These are phyloP conservation scores for Neophaeococcomyces aloes DNA, from an alignment of 2,329 filamentous ascomycete species.

Conservation along the genomic window DNA sequence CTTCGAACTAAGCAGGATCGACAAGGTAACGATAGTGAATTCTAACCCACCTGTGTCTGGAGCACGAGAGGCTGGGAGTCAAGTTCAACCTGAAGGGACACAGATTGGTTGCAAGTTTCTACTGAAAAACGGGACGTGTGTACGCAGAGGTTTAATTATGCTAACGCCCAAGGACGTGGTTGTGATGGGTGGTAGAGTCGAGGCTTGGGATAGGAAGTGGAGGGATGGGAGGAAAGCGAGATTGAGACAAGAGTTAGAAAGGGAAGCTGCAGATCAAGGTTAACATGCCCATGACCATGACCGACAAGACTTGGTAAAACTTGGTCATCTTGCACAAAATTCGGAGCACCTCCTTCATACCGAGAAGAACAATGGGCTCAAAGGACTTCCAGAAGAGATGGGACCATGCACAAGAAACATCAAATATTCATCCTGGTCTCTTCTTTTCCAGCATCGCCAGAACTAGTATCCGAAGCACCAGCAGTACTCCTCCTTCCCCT, in stretches of 20 bases:
- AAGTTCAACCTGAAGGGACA: constrained; percentile 33
- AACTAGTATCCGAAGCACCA: too few species aligned
- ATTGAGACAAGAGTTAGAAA: constrained; percentile 49
- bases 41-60: background rate
- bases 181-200: constrained; percentile 81
- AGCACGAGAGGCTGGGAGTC: constrained; percentile 11
- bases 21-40: constrained; percentile 48
- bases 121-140: constrained; percentile 52
- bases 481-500: too few species aligned
- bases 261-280: background rate
- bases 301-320: too few species aligned
- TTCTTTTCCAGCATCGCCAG: too few species aligned
- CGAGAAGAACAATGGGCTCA: too few species aligned
- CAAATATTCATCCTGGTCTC: too few species aligned
- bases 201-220: constrained; percentile 71
- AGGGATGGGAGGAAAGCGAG: constrained; percentile 57
- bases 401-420: too few species aligned
- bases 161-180: constrained; percentile 58
- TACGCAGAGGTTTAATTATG: constrained; percentile 68
- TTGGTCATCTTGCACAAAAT: too few species aligned
- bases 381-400: too few species aligned
- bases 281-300: background rate
- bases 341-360: too few species aligned
- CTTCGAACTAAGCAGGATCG: constrained; percentile 59
- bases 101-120: constrained; percentile 75